Base-by-base conservation (phyloP, 768 basidiomycete species). In the Lactarius vividus region DNA sequence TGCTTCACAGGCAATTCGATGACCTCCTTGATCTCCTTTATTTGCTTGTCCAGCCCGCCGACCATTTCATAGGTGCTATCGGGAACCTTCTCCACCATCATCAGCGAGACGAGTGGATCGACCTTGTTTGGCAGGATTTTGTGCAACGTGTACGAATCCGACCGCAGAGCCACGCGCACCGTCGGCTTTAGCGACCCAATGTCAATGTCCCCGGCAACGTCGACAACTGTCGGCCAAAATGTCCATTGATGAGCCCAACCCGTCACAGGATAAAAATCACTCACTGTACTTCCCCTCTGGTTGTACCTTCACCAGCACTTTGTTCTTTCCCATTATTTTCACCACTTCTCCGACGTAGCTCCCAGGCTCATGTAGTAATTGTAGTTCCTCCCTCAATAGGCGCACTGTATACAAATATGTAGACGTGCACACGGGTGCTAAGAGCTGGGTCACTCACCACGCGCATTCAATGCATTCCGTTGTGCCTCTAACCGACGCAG, bases 21-120 rank as follows among this genome's bases (percentile, higher is more conserved):
- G 74, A 98, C 96, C 77, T 98, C 96, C 78, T 98, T 97, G 79
- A 98, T 96, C 74, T 98, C 96, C 80, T 97, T 97, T 73, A 96
- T 96, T 70, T 96, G 90, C 79, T 97, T 93, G 82, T 98, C 97
- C 65, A 98, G 85, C 71, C 96, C 96, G 26, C 97, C 97, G 67
- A 99, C 96, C 96, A 98, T 98, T 78, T 98, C 97, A 79, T 99
- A 99, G 35, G 97, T 98, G 77, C 92, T 94, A 77, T 98, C 96
- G 0, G 96, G 96, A 0, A 98, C 96, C 77, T 99, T 99, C 79
- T 99, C 96, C 13, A 98, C 96, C 96, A 98, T 98, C 97, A 98
- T 98, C 69, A 98, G 86, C 23, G 95, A 97, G 35, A 98, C 96
- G 46, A 98, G 88, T 4, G 97, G 96, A 77, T 98, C 97, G 72